These are phyloP conservation scores for Teratosphaeria gauchensis DNA, from an alignment of 2,329 filamentous ascomycete genomes.

Conservation along the genomic window DNA sequence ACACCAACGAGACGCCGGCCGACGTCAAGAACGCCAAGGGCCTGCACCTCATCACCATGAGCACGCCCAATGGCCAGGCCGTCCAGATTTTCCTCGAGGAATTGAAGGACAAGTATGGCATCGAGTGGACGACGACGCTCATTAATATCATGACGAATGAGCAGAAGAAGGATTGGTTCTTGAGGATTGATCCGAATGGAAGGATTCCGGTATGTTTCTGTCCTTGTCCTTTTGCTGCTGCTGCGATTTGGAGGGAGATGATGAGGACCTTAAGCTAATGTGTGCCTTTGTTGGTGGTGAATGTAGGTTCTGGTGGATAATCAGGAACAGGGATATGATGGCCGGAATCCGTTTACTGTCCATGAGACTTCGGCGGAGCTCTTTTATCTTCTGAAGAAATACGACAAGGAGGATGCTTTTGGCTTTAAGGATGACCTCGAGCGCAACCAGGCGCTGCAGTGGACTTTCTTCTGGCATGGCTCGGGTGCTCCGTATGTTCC, in stretches of 20 bases:
- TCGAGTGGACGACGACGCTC: conserved; percentile 38
- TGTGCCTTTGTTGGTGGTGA: not conserved
- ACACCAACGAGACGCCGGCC: conserved; percentile 35
- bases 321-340: conserved; percentile 21
- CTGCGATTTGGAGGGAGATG: too few relatives aligned
- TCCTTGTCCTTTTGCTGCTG: too few relatives aligned
- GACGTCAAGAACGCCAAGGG: conserved; percentile 42
- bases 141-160: conserved; percentile 44
- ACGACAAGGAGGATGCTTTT: conserved; percentile 41
- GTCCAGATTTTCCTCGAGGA: conserved; percentile 48
- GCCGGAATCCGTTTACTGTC: conserved; percentile 39
- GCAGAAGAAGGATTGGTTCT: conserved; percentile 40
- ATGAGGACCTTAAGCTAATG: too few relatives aligned
- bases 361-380: conserved; percentile 46
- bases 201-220: conserved; percentile 32
- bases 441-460: conserved; percentile 40
- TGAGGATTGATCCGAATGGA: conserved; percentile 18
- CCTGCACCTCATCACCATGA: conserved; percentile 43
- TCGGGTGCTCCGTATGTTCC: conserved; percentile 33
- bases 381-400: conserved; percentile 42
- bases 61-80: conserved; percentile 44
- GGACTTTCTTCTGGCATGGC: conserved; percentile 47
- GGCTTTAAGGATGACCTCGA: conserved; percentile 45
- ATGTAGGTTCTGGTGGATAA: conserved; percentile 39
- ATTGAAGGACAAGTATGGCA: conserved; percentile 41